phyloP scores from a whole-genome alignment of 768 basidiomycete species.

The Suillus americanus region DNA sequence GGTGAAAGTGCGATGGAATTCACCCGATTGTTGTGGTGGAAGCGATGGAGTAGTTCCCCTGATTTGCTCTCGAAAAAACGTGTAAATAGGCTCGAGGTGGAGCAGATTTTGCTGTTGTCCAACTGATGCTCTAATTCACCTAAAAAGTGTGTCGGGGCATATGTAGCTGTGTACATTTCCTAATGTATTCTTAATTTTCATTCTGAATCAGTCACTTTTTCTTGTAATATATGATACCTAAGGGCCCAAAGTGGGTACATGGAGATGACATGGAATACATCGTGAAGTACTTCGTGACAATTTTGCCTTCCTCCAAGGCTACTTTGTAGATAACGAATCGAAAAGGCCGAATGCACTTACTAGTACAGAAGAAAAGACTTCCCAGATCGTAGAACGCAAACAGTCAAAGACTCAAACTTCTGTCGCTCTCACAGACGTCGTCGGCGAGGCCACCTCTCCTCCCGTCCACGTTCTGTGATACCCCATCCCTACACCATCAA shows the following conservation, averaged over 20 bases:
- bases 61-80: no score
- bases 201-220: not conserved
- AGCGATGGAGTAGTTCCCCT: no score
- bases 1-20: no score
- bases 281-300: not conserved
- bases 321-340: not conserved
- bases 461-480: conserved; percentile 19
- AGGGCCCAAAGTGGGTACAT: not conserved
- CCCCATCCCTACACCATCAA: conserved; percentile 58
- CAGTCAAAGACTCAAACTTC: not conserved
- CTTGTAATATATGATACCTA: not conserved
- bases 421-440: conserved; percentile 17
- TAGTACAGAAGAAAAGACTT: not conserved
- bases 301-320: not conserved
- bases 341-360: not conserved
- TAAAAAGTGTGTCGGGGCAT: no score
- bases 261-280: not conserved
- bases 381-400: not conserved
- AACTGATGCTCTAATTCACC: no score
- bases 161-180: no score
- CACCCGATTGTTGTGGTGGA: no score
- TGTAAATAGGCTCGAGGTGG: no score
- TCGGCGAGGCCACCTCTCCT: conserved; percentile 34
- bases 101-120: no score
- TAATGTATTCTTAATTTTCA: not conserved